Percentiles rank a stretch among this genome's conserved stretches.
Conservation (phyloP, 176 grass and related monocot species). For the Thinopyrum elongatum region DNA sequence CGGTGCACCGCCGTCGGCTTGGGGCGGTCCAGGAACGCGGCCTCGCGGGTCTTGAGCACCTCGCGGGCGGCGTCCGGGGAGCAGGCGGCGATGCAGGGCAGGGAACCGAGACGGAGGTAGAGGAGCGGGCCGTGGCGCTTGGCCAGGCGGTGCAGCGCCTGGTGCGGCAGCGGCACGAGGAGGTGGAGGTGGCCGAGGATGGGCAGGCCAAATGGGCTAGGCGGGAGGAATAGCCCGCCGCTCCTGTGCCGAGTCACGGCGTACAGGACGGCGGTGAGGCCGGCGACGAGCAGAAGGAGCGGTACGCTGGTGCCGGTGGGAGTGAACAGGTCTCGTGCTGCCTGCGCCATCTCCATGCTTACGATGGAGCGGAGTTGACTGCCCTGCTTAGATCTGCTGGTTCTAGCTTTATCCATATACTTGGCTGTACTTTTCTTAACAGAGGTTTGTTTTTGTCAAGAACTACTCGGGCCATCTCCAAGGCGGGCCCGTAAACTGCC, state of each 20-base stretch:
- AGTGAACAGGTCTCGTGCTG: neutral
- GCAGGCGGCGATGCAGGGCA: slow-evolving; percentile 59
- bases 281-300: slow-evolving; percentile 32
- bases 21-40: slow-evolving; percentile 63
- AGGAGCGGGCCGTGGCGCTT: slow-evolving; percentile 49
- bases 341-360: slow-evolving; percentile 1
- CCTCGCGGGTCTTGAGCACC: slow-evolving; percentile 57
- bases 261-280: slow-evolving; percentile 21
- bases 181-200: slow-evolving; percentile 86
- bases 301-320: neutral
- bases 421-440: neutral
- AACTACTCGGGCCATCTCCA: no score
- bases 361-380: neutral
- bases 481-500: no score
- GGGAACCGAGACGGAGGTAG: slow-evolving; percentile 60
- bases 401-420: neutral
- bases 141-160: slow-evolving; percentile 56
- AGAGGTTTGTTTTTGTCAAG: no score
- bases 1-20: slow-evolving; percentile 29
- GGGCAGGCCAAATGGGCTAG: slow-evolving; percentile 65
- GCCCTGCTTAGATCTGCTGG: neutral
- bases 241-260: neutral
- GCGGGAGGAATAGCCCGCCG: slow-evolving; percentile 23
- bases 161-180: slow-evolving; percentile 59
- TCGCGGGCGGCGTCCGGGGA: slow-evolving; percentile 48